Percentiles rank a stretch among this genome's conserved stretches.
These are phyloP conservation scores for Pyrenula massariospora DNA, from an alignment of 495 filamentous ascomycete genomes.

Conservation along the genomic window DNA sequence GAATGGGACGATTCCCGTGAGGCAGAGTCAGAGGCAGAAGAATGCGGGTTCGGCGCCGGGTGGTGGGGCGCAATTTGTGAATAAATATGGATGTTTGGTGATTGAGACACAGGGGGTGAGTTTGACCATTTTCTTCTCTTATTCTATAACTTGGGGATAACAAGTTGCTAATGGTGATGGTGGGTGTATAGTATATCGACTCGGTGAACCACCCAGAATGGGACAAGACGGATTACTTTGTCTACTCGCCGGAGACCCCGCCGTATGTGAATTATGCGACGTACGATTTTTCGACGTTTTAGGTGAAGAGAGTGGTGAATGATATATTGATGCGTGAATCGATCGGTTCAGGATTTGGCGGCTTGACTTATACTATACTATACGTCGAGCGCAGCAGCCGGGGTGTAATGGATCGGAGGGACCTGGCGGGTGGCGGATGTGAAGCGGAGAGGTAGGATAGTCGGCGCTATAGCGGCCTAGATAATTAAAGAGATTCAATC, in stretches of 20 bases:
- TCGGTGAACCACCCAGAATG: conserved; percentile 72
- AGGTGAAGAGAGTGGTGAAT: too few species aligned
- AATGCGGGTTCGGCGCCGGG: conserved; percentile 27
- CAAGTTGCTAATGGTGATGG: conserved; percentile 12
- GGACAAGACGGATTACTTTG: conserved; percentile 46
- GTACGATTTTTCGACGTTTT: conserved; percentile 37
- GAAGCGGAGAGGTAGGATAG: too few species aligned
- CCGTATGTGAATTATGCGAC: conserved; percentile 55
- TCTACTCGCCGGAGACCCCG: conserved; percentile 49
- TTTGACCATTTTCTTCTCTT: not conserved
- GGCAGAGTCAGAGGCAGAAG: conserved; percentile 38
- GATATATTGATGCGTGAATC: too few species aligned
- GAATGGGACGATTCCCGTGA: conserved; percentile 49
- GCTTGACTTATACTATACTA: too few species aligned
- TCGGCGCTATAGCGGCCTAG: too few species aligned
- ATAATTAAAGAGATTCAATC: too few species aligned
- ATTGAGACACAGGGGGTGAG: conserved; percentile 37
- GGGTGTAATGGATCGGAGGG: too few species aligned
- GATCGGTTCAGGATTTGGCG: too few species aligned
- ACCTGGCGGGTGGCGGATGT: too few species aligned
- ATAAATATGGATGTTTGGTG: conserved; percentile 63
- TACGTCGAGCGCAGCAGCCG: too few species aligned
- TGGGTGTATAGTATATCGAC: conserved; percentile 48
- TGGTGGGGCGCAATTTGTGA: conserved; percentile 24
- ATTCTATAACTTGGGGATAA: too few species aligned